These are phyloP conservation scores for Hyphopichia wangnamkhiaoensis DNA, from an alignment of 1,139 yeast species.

Conservation along the genomic window DNA sequence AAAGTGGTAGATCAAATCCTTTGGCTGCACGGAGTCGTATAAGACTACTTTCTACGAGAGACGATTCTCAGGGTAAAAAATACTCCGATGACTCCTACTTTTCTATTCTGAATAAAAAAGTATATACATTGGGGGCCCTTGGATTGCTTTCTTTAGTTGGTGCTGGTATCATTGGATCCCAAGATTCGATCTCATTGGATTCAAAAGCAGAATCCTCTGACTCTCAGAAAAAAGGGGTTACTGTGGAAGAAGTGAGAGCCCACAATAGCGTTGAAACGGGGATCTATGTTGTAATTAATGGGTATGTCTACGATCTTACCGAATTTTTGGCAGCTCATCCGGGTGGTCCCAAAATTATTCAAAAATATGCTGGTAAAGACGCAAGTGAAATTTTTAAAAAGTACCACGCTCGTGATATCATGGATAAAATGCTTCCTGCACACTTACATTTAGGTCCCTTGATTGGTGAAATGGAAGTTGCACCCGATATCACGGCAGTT, in stretches of 20 bases:
- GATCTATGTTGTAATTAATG: constrained; percentile 28
- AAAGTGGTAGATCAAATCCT: too few species aligned
- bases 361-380: constrained; percentile 29
- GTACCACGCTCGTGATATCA: constrained; percentile 6
- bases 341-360: constrained; percentile 26
- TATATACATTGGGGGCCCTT: too few species aligned
- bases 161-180: not conserved
- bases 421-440: constrained; percentile 7
- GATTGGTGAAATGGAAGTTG: constrained; percentile 12
- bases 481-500: not conserved
- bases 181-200: not conserved
- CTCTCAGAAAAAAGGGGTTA: not conserved
- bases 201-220: not conserved
- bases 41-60: too few species aligned
- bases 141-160: too few species aligned
- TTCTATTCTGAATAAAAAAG: too few species aligned
- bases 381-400: constrained; percentile 20
- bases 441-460: constrained; percentile 12
- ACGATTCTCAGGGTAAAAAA: too few species aligned
- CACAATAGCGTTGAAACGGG: constrained; percentile 12
- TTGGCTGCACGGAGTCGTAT: too few species aligned
- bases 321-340: constrained; percentile 26
- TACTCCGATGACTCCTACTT: too few species aligned
- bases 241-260: constrained; percentile 10
- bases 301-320: constrained; percentile 30